A percentile compares a stretch with the other conserved stretches of the same genome.
Evolutionary conservation across 140 eudicot species (phyloP).

Genomic region (Ambrosia hybrid): DNA sequence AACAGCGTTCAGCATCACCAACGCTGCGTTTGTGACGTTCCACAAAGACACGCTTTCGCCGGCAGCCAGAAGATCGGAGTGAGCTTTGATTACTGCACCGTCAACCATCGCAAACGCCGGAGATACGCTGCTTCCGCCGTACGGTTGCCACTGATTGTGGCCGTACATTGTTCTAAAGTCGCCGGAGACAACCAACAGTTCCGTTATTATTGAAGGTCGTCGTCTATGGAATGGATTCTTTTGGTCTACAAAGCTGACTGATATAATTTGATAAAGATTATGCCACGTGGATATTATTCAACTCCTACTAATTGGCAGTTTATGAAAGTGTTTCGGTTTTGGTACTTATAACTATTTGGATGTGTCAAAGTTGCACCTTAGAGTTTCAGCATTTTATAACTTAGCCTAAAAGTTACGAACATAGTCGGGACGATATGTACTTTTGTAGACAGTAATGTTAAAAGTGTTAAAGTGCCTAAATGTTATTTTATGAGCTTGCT

Average conservation of each 20-base stretch:
- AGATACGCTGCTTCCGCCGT: conserved; percentile 20
- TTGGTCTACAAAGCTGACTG: background rate
- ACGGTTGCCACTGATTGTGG: conserved; percentile 8
- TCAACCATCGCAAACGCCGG: conserved; percentile 41
- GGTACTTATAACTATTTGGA: conserved; percentile 6
- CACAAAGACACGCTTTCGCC: conserved; percentile 58
- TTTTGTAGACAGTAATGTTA: background rate
- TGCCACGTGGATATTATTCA: conserved; percentile 17
- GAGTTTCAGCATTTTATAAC: background rate
- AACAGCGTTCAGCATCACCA: conserved; percentile 47
- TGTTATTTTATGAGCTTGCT: background rate
- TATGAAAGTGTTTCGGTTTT: background rate
- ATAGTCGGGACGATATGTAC: no score
- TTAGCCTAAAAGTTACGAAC: background rate
- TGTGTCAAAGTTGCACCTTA: background rate
- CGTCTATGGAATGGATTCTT: background rate
- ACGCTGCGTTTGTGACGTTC: conserved; percentile 59
- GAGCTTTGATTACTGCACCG: conserved; percentile 50
- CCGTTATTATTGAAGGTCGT: conserved; percentile 16
- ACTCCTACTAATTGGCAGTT: background rate
- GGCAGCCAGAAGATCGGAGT: conserved; percentile 45
- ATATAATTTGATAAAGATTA: background rate
- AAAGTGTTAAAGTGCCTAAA: no score
- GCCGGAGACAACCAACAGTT: conserved; percentile 8
- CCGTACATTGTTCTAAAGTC: conserved; percentile 19